phyloP scores from a whole-genome alignment of 2,329 filamentous ascomycete genomes.

The Trichoderma guizhouense region DNA sequence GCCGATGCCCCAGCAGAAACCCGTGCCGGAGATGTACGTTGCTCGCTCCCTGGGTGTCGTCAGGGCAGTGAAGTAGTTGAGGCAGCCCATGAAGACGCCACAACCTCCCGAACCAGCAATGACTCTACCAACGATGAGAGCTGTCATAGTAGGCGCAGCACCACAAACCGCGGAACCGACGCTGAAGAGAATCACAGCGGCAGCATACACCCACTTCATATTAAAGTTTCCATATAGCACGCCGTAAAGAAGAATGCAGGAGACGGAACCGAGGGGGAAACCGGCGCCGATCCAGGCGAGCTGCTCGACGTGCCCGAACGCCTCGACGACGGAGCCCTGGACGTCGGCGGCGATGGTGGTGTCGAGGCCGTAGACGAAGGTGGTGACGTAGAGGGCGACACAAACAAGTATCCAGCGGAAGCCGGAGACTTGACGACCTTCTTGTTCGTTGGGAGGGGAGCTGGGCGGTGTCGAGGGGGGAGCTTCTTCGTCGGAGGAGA shows the following conservation, averaged over 20 bases:
- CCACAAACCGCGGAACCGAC: constrained; percentile 38
- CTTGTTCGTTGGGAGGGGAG: background rate
- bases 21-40: constrained; percentile 26
- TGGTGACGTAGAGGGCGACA: constrained; percentile 9
- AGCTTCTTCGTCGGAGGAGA: background rate
- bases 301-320: constrained; percentile 36
- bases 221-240: constrained; percentile 43
- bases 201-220: constrained; percentile 39
- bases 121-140: constrained; percentile 44
- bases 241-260: constrained; percentile 36
- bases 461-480: background rate
- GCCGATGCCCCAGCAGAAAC: constrained; percentile 18
- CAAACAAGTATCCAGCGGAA: constrained; percentile 16
- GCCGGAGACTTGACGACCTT: background rate
- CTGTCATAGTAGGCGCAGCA: constrained; percentile 41
- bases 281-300: constrained; percentile 41
- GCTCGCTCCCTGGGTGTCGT: constrained; percentile 28
- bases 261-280: constrained; percentile 41
- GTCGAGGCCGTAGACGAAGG: constrained; percentile 27
- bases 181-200: constrained; percentile 27
- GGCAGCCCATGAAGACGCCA: constrained; percentile 37
- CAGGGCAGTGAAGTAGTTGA: constrained; percentile 18
- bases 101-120: constrained; percentile 41
- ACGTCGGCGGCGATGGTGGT: constrained; percentile 51
- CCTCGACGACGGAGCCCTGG: constrained; percentile 39